Evolutionary conservation across 306 rosid species (phyloP).

Genomic region (Medicago lupulina): DNA sequence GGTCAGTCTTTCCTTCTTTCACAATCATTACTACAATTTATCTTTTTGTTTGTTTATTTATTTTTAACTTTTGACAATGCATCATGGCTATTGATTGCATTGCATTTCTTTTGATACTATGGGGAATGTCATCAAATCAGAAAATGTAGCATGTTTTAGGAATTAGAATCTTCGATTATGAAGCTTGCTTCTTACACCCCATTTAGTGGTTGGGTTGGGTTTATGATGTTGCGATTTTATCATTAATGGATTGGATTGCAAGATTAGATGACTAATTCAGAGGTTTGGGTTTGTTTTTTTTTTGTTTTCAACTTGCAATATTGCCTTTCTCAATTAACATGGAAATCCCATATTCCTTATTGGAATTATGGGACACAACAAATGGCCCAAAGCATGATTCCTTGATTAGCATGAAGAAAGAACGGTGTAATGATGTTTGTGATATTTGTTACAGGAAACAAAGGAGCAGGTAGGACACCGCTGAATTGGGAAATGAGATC

Average conservation of each 20-base stretch:
- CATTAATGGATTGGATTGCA: too few species aligned
- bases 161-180: constrained; percentile 10
- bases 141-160: constrained; percentile 13
- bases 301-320: too few species aligned
- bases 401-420: background rate
- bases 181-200: constrained; percentile 8
- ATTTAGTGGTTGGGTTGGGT: constrained; percentile 1
- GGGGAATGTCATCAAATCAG: constrained; percentile 22
- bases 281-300: background rate
- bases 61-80: background rate
- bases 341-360: background rate
- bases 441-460: constrained; percentile 56
- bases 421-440: constrained; percentile 30
- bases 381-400: background rate
- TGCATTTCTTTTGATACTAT: background rate
- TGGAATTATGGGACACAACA: constrained; percentile 4
- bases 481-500: constrained; percentile 71
- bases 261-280: too few species aligned
- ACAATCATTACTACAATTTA: constrained; percentile 21
- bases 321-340: too few species aligned
- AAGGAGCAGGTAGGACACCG: constrained; percentile 72
- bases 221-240: background rate
- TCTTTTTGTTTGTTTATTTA: constrained; percentile 10
- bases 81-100: background rate
- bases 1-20: constrained; percentile 45